phyloP scores from a whole-genome alignment of 805 yeast genomes.

The Hermanozyma aechmeae region DNA sequence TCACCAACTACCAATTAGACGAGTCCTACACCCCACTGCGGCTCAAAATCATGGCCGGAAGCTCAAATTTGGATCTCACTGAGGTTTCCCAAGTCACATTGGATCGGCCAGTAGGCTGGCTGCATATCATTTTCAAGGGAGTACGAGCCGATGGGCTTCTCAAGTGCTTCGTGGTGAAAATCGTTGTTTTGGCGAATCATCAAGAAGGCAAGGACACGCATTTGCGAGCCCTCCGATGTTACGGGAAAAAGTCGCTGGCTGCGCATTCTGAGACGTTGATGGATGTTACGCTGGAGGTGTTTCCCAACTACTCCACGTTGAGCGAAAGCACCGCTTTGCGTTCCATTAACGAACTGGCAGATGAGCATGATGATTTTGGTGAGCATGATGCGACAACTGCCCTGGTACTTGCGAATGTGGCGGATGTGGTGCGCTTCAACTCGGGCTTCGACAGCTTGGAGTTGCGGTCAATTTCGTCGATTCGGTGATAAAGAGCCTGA shows the following conservation, averaged over 20 bases:
- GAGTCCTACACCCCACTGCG: slow-evolving; percentile 89
- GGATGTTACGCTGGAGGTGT: too few species aligned
- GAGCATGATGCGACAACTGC: too few species aligned
- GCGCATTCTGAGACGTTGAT: too few species aligned
- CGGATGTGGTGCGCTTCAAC: slow-evolving; percentile 32
- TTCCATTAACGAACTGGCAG: too few species aligned
- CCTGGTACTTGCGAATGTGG: too few species aligned
- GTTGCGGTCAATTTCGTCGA: slow-evolving; percentile 28
- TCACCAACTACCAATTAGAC: slow-evolving; percentile 61
- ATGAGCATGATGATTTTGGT: too few species aligned
- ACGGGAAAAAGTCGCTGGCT: slow-evolving; percentile 21
- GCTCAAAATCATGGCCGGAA: slow-evolving; percentile 60
- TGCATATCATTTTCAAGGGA: slow-evolving; percentile 49
- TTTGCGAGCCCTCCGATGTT: slow-evolving; percentile 62
- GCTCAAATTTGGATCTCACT: slow-evolving; percentile 63
- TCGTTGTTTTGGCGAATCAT: slow-evolving; percentile 66
- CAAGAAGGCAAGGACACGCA: slow-evolving; percentile 97
- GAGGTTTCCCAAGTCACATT: slow-evolving; percentile 55
- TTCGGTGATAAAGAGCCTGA: slow-evolving; percentile 12
- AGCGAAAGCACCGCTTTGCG: too few species aligned
- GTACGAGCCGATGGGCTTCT: slow-evolving; percentile 46
- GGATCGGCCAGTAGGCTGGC: slow-evolving; percentile 73
- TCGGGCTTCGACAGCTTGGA: slow-evolving; percentile 32
- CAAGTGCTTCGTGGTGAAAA: slow-evolving; percentile 56
- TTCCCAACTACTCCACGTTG: too few species aligned